Evolutionary conservation across 2,329 filamentous ascomycete species (phyloP), one percentile per base, ranked within the genome.

Genomic region (Paradendryphiella salina): DNA sequence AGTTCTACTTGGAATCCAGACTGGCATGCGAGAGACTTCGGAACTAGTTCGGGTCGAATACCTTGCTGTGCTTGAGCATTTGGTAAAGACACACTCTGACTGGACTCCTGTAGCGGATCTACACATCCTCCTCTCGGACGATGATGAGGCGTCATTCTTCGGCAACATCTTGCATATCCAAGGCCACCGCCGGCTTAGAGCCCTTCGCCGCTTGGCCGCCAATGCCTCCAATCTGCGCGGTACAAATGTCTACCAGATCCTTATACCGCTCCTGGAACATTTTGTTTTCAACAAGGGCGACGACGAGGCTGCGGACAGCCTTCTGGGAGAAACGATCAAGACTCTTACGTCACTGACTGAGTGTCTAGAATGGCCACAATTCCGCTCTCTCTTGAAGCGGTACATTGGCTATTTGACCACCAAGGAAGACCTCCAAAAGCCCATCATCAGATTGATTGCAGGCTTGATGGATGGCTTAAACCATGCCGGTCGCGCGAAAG

Each of bases 101-200:
- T 92, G 90, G 85, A 69, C 81, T 5, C 82, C 85, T 2, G 81
- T 97, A 32, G 80, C 82, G 23, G 91, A 96, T 69, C 82, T 99
- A 75, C 77, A 82, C 51, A 79, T 80, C 4, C 80, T 99, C 9
- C 80, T 94, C 32, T 81, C 82, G 7, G 81, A 78, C 11, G 90
- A 95, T 54, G 88, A 92, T 38, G 88, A 89, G 64, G 83, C 85
- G 9, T 89, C 89, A 0, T 96, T 99, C 77, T 99, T 97, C 77
- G 88, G 84, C 72, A 96, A 97, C 63, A 85, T 97, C 36, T 78
- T 97, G 29, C 92, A 94, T 66, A 93, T 96, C 39, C 91, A 96
- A 43, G 86, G 91, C 29, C 86, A 94, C 52, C 86, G 90, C 57
- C 89, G 96, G 64, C 80, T 95, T 46, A 87, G 92, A 61, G 92